Evolutionary conservation across 2,329 filamentous ascomycete species (phyloP), one percentile per base, ranked within the genome.

Genomic region (Xylariaceae sp.): DNA sequence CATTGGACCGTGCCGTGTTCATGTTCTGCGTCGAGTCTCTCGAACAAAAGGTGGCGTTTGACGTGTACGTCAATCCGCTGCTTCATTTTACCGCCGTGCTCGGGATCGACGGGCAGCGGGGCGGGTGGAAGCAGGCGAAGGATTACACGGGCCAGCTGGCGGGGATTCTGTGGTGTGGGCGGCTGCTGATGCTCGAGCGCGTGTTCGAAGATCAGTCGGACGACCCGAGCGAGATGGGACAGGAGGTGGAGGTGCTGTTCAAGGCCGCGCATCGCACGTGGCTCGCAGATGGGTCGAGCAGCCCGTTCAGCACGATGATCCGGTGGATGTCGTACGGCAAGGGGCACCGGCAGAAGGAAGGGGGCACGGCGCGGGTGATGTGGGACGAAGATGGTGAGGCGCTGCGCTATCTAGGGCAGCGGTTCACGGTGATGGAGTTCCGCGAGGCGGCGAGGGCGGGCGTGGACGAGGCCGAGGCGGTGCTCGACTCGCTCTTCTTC

Each of bases 261-360:
- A 39, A 26, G 19, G 47, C 37, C 2, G 47, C 16, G 14, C 40
- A 50, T 33, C 21, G 33, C 11, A 4, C 11, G 47, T 50, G 16
- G 29, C 14, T 50, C 2, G 16, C 47, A 12, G 33, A 50, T 33
- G 47, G 47, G 19, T 40, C 21, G 14, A 24, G 26, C 14, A 50
- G 8, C 8, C 47, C 47, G 34, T 50, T 50, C 9, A 50, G 24
- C 4, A 40, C 47, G 47, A 50, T 50, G 2, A 50, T 39, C 8
- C 33, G 47, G 7, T 50, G 12, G 5, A 50, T 50, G 21, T 39
- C 33, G 33, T 28, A 39, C 19, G 47, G 34, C 4, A 50, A 50
- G 17, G 17, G 34, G 9, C 14, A 50, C 23, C 21, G 34, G 5
- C 31, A 14, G 1, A 50, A 50, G 34, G 34, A 50, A 17, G 12